Evolutionary conservation across 345 rosid species (phyloP), one percentile per base, ranked within the genome.

Genomic region (Citrus sp.): DNA sequence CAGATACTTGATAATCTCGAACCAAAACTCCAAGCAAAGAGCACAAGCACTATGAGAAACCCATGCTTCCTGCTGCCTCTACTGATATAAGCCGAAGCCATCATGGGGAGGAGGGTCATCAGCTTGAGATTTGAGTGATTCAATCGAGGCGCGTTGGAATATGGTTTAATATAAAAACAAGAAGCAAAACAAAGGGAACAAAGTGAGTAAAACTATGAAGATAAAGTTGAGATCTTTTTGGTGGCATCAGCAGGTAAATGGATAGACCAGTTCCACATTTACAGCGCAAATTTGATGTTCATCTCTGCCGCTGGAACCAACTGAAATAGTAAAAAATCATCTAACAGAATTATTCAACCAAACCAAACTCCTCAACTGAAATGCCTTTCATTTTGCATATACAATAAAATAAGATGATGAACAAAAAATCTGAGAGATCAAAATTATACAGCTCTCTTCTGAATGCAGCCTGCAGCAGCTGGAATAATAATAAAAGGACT

Each of bases 111-210:
- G 32, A 64, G 72, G 32, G 34, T 66, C 27, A 0, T 51, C 14
- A 25, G 73, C 16, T 22, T 69, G 70, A 24, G 77, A 64, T 22
- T 46, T 49, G 49, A 80, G 40, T 42, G 77, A 49, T 22, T 67
- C 62, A 32, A 63, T 67, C 37, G 81, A 2, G 0, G 80, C 30
- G 14, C 75, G 58, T 10, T 79, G 83, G 37, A 84, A 78, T 28
- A 75, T 38, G 18, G 73, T 35, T 68, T 88, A 81, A 7, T 73
- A 79, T 73, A 75, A 70, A 46, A 84, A n/a, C 71, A 80, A 79
- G 82, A 81, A 72, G 82, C 66, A 84, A 49, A 88, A 76, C 32
- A 81, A 72, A 55, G 90, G 87, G 16, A 82, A n/a, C 59, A 79
- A 69, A 25, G 79, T 51, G 38, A 84, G 30, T 62, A 80, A 37